Base-by-base conservation (phyloP, 2,329 filamentous ascomycete species). In the Lasiodiplodia sp. region DNA sequence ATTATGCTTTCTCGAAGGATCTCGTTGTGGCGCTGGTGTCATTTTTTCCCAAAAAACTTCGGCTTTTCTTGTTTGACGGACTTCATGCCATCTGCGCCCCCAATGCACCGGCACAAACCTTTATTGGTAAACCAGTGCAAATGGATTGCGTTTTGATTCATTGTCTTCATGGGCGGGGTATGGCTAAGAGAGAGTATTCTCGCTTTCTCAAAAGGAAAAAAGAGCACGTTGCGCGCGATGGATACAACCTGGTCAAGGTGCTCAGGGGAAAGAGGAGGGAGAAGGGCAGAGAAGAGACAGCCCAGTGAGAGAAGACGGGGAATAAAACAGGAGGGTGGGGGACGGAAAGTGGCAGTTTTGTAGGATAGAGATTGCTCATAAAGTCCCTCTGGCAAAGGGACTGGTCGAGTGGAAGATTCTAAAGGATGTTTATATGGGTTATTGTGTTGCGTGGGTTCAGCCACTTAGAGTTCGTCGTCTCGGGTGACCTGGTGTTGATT, bases 301-400 rank as follows among this genome's bases (percentile, higher is more conserved):
- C 2, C 25, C 37, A 16, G 6, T 34, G 28, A 31, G 16, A 18
- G 44, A 21, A 47, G 52, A 56, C 40, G 38, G 21, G 57, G 51
- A 44, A 51, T 37, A 44, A 34, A 44, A 10, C 8, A n/a, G 40
- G 25, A 51, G 16, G 21, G 12, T 10, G 11, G n/a, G n/a, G 44
- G 18, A 18, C 16, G 34, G 12, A 6, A 11, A 7, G 11, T 2
- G 60, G 60, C 16, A 18, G 25, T 16, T 57, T 10, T 64, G 60
- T 64, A 64, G 60, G 60, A 64, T 64, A 64, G 60, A 64, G 44
- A 64, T 64, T 64, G 60, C 60, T 52, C 16, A 38, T 63, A 25
- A 38, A 64, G 47, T 52, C 28, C 28, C 31, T 64, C 58, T 44
- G 28, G 25, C 40, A 49, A 49, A 40, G 23, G 7, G 28, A 12